A percentile compares a stretch with the other conserved stretches of the same genome.
Evolutionary conservation across 2,329 filamentous ascomycete species (phyloP).

Genomic region (Aureobasidium sp.): DNA sequence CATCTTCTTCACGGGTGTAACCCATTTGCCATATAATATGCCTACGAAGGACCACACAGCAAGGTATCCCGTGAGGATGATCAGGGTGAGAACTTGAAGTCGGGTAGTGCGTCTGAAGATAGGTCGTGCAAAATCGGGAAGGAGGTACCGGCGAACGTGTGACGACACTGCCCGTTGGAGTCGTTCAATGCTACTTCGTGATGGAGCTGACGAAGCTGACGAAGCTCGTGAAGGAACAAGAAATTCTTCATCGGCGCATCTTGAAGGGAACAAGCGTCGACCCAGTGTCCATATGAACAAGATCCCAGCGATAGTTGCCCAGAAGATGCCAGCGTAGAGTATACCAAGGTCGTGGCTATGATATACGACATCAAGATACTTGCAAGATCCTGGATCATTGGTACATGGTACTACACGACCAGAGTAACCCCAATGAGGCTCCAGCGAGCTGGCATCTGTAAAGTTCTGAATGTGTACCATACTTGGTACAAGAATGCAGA

Average conservation of each 20-base stretch:
- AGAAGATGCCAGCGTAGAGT: constrained; percentile 48
- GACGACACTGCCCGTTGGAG: constrained; percentile 30
- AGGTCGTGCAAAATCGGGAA: constrained; percentile 50
- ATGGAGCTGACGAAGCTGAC: constrained; percentile 31
- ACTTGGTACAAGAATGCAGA: neutral
- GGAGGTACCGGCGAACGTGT: constrained; percentile 42
- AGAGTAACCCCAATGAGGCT: constrained; percentile 48
- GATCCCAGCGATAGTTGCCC: constrained; percentile 44
- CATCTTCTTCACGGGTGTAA: constrained; percentile 56
- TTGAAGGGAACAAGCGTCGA: constrained; percentile 15
- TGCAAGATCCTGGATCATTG: constrained; percentile 49
- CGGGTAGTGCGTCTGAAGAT: constrained; percentile 62
- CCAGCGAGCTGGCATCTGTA: constrained; percentile 19
- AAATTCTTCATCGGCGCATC: constrained; percentile 19
- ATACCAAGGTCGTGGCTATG: constrained; percentile 45
- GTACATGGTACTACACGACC: constrained; percentile 48
- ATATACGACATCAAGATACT: constrained; percentile 49
- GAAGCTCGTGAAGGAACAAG: constrained; percentile 20
- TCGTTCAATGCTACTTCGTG: constrained; percentile 24
- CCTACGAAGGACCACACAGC: constrained; percentile 44
- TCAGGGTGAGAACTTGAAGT: constrained; percentile 55
- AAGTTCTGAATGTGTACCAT: constrained; percentile 20
- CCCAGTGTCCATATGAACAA: constrained; percentile 26
- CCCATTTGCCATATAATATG: constrained; percentile 59
- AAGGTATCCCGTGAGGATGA: constrained; percentile 52